These are phyloP conservation scores for Neofusicoccum umdonicola DNA, from an alignment of 2,329 filamentous ascomycete genomes.

Conservation along the genomic window DNA sequence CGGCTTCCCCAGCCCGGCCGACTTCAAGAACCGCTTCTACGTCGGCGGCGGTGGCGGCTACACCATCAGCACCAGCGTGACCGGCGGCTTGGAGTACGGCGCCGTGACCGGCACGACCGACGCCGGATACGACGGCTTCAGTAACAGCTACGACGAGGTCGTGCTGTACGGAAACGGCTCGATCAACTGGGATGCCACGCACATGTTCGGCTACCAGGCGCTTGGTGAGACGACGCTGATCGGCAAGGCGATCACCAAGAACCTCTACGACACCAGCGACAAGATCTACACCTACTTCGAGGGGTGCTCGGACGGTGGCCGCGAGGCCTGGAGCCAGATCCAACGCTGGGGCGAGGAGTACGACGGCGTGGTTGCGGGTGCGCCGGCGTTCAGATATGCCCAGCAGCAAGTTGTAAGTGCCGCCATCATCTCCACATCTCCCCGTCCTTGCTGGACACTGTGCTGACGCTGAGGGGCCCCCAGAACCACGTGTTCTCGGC, in stretches of 20 bases:
- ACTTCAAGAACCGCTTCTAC: slow-evolving; percentile 49
- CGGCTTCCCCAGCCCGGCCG: slow-evolving; percentile 44
- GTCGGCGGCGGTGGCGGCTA: slow-evolving; percentile 48
- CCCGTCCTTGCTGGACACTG: too few species aligned
- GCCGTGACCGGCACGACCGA: slow-evolving; percentile 50
- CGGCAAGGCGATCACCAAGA: slow-evolving; percentile 45
- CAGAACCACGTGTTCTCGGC: slow-evolving; percentile 40
- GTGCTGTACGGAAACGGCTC: slow-evolving; percentile 45
- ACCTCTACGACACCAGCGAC: slow-evolving; percentile 34
- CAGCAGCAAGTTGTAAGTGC: slow-evolving; percentile 42
- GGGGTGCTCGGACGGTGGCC: slow-evolving; percentile 55
- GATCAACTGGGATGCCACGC: slow-evolving; percentile 50
- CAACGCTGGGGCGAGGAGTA: slow-evolving; percentile 52
- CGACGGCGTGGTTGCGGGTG: slow-evolving; percentile 47
- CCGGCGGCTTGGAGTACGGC: slow-evolving; percentile 47
- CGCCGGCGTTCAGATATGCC: slow-evolving; percentile 48
- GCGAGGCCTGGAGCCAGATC: slow-evolving; percentile 50
- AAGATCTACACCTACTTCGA: slow-evolving; percentile 51
- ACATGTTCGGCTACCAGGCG: slow-evolving; percentile 53
- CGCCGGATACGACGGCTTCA: slow-evolving; percentile 51
- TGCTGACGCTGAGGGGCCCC: not conserved
- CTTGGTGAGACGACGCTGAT: slow-evolving; percentile 52
- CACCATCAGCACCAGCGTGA: slow-evolving; percentile 42
- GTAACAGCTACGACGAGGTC: slow-evolving; percentile 37
- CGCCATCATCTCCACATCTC: not conserved